Evolutionary conservation across 768 basidiomycete species (phyloP), one percentile per base, ranked within the genome.

Genomic region (Collybia sp.): DNA sequence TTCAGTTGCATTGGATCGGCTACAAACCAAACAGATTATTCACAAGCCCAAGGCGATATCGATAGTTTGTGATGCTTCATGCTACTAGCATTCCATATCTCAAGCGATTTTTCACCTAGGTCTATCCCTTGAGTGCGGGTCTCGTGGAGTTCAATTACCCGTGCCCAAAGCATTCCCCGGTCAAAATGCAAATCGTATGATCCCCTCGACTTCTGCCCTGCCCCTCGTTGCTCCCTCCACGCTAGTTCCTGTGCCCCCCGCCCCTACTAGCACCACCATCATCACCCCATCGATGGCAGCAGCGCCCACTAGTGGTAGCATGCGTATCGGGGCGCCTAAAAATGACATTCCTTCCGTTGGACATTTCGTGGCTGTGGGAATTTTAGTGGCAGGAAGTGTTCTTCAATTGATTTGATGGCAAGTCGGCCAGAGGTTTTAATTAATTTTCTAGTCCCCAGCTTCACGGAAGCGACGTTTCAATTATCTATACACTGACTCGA

Each of bases 1-100:
- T 57, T 74, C 50, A 31, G 56, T 3, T 78, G 76, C 46, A 55
- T 69, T 18, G 70, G 25, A 25, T 25, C 25, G 8, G 25, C 25
- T 8, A 25, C 25, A 25, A 53, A 65, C 43, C 49, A 58, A 1
- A 61, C 63, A 15, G 62, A 65, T 40, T 73, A 56, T 17, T 51
- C 60, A 3, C 18, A 45, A 2, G 55, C 61, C 0, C 74, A 76
- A 43, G 35, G 18, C 1, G 43, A 55, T 20, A 50, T 76, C 20
- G 66, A 74, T 47, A 41, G 73, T 73, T 47, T 49, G 67, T 52
- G n/a, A 30, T 18, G 5, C 34, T 6, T 17, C 18, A 32, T 40
- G 15, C 34, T 33, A 25, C 4, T 43, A 15, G 11, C 4, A 25
- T 25, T 25, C 25, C 3, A 25, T 25, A 25, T 25, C 25, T n/a